A percentile compares a stretch with the other conserved stretches of the same genome.
Conservation (phyloP, 2,329 filamentous ascomycete species). For the Trichoderma lentiforme region DNA sequence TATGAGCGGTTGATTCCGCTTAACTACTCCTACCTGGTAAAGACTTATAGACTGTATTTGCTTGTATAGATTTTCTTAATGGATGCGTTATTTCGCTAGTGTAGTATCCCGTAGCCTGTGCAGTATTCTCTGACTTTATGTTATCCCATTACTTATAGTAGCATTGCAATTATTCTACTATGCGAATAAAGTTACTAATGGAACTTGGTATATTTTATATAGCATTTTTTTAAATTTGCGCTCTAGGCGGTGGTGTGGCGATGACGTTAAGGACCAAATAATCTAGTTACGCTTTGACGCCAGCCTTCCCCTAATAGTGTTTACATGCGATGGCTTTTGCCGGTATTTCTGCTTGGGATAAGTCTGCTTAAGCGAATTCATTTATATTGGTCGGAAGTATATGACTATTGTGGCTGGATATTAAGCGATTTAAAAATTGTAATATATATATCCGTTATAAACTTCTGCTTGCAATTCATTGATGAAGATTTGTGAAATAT, state of each 20-base stretch:
- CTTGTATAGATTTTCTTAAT: too few relatives aligned
- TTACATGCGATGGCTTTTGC: background rate
- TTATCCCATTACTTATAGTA: too few relatives aligned
- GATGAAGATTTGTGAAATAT: background rate
- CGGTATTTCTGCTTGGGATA: background rate
- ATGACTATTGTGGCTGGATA: background rate
- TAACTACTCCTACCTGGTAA: too few relatives aligned
- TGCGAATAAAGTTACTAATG: background rate
- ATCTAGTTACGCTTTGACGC: background rate
- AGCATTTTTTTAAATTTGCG: too few relatives aligned
- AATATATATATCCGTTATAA: background rate
- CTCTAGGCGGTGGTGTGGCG: too few relatives aligned
- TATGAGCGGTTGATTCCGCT: too few relatives aligned
- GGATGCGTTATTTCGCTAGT: too few relatives aligned
- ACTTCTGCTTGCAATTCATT: background rate
- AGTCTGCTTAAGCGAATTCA: background rate
- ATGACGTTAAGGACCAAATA: background rate
- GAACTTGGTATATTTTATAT: too few relatives aligned
- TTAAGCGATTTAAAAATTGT: background rate
- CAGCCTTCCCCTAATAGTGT: background rate
- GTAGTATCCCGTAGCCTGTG: too few relatives aligned
- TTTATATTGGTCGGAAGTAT: background rate
- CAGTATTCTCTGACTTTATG: too few relatives aligned
- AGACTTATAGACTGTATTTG: too few relatives aligned
- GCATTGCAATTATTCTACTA: background rate